phyloP scores from a whole-genome alignment of 2,329 filamentous ascomycete species.

The Fusarium decemcellulare region DNA sequence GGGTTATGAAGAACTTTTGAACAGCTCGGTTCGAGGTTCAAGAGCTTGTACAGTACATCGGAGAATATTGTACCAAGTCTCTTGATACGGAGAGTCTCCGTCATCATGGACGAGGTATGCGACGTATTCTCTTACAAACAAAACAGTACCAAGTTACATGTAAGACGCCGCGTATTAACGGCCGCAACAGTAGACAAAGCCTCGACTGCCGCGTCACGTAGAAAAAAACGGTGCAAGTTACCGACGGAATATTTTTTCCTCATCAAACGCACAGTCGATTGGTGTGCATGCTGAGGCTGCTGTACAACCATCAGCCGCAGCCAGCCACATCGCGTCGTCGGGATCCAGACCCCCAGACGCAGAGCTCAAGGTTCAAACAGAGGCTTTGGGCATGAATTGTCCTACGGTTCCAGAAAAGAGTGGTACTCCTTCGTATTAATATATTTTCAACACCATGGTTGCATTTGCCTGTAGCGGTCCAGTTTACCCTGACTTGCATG shows the following conservation, averaged over 20 bases:
- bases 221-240: too few species aligned
- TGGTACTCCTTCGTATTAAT: slow-evolving; percentile 30
- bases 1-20: too few species aligned
- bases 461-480: not conserved
- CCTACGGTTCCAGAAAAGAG: slow-evolving; percentile 8
- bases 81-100: too few species aligned
- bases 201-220: not conserved
- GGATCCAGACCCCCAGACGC: not conserved
- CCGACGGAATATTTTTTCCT: not conserved
- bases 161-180: too few species aligned
- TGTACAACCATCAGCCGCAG: slow-evolving; percentile 9
- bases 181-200: not conserved
- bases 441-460: slow-evolving; percentile 4
- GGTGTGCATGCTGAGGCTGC: slow-evolving; percentile 7
- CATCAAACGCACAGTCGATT: slow-evolving; percentile 4
- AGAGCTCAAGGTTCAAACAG: not conserved
- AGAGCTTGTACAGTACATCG: not conserved
- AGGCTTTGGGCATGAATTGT: not conserved
- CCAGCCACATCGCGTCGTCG: slow-evolving; percentile 29
- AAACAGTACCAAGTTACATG: too few species aligned
- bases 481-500: not conserved
- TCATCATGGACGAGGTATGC: too few species aligned
- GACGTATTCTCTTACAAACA: too few species aligned
- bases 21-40: not conserved
- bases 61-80: not conserved